Evolutionary conservation across 495 filamentous ascomycete genomes (phyloP).

Genomic region (Daldinia childiae): DNA sequence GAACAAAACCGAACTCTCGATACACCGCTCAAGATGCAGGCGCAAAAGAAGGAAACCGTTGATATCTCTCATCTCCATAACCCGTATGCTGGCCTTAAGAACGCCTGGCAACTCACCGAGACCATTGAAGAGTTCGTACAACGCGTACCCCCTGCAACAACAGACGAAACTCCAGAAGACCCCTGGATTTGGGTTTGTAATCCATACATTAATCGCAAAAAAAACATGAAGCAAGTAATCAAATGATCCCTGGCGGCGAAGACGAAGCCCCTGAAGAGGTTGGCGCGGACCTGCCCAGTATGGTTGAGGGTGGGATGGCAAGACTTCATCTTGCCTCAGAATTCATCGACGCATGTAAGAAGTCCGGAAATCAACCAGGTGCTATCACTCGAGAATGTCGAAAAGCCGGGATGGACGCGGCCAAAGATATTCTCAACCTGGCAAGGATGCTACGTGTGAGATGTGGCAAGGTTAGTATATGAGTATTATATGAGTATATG

Average conservation of each 20-base stretch:
- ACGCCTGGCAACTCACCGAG: slow-evolving; percentile 66
- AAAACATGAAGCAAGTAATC: slow-evolving; percentile 35
- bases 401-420: slow-evolving; percentile 59
- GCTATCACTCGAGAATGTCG: slow-evolving; percentile 60
- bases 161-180: slow-evolving; percentile 47
- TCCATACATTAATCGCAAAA: slow-evolving; percentile 52
- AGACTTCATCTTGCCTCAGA: slow-evolving; percentile 48
- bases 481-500: not conserved
- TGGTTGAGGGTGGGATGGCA: slow-evolving; percentile 48
- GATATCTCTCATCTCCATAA: slow-evolving; percentile 53
- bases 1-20: slow-evolving; percentile 43
- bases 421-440: slow-evolving; percentile 63
- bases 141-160: slow-evolving; percentile 72
- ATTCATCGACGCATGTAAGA: slow-evolving; percentile 45
- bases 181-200: slow-evolving; percentile 77
- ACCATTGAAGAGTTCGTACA: slow-evolving; percentile 67
- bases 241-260: slow-evolving; percentile 55
- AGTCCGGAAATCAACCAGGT: slow-evolving; percentile 43
- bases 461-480: slow-evolving; percentile 65
- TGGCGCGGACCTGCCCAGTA: slow-evolving; percentile 35
- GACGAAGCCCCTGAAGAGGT: slow-evolving; percentile 48
- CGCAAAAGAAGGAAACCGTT: slow-evolving; percentile 24
- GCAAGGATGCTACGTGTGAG: slow-evolving; percentile 65
- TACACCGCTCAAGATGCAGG: slow-evolving; percentile 33
- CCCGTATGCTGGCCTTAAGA: slow-evolving; percentile 51